Evolutionary conservation across 2,329 filamentous ascomycete species (phyloP).

Genomic region (Harringtonia lauricola): DNA sequence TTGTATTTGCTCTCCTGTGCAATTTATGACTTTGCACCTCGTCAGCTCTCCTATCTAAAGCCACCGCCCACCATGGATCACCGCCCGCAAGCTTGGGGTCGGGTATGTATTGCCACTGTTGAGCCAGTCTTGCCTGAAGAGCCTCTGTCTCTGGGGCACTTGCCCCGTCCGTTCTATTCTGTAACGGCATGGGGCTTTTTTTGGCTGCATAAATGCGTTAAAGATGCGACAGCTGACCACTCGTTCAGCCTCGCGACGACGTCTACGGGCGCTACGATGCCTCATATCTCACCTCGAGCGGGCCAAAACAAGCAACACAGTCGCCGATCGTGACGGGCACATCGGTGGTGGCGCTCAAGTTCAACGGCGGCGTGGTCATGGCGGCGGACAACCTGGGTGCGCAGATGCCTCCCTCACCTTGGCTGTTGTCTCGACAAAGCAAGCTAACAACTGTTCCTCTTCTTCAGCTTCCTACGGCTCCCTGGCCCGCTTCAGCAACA

Average conservation of each 20-base stretch:
- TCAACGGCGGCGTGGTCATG: conserved; percentile 91
- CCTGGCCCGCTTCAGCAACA: conserved; percentile 88
- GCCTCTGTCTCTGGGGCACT: too few species aligned
- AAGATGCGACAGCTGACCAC: conserved; percentile 8
- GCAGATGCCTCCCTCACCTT: too few species aligned
- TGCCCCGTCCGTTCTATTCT: too few species aligned
- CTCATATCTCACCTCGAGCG: conserved; percentile 63
- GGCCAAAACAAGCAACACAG: conserved; percentile 79
- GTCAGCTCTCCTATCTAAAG: neutral
- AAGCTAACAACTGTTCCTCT: neutral
- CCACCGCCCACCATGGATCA: conserved; percentile 46
- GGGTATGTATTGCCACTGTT: conserved; percentile 37
- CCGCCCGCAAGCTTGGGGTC: conserved; percentile 61
- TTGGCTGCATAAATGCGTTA: too few species aligned
- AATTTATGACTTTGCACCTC: too few species aligned
- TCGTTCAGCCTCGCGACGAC: conserved; percentile 78
- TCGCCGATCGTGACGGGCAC: conserved; percentile 91
- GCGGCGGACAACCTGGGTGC: conserved; percentile 92
- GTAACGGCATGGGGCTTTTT: too few species aligned
- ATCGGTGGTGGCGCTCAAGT: conserved; percentile 90
- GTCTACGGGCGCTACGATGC: conserved; percentile 89
- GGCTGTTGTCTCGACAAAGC: too few species aligned
- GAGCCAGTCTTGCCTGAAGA: too few species aligned
- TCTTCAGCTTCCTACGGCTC: conserved; percentile 90
- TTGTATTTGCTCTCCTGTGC: too few species aligned